These are phyloP conservation scores for Aspergillus clavatus DNA, from an alignment of 2,329 filamentous ascomycete genomes.

Conservation along the genomic window DNA sequence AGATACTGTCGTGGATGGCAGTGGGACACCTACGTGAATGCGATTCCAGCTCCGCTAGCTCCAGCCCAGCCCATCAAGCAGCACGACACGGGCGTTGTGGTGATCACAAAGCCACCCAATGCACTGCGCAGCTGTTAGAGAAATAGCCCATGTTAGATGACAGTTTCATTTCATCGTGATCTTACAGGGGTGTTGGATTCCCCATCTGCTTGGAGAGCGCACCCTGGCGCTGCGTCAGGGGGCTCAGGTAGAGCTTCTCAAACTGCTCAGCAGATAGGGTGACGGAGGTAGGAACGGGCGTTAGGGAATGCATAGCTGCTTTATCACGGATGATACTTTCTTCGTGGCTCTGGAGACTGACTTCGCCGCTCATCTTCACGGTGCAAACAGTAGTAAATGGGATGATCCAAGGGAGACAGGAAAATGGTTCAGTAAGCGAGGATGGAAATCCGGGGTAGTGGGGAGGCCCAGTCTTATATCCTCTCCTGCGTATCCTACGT, in stretches of 20 bases:
- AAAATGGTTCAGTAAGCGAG: neutral
- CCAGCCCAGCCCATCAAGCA: slow-evolving; percentile 27
- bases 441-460: neutral
- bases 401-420: neutral
- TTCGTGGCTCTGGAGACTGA: too few species aligned
- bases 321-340: neutral
- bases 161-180: too few species aligned
- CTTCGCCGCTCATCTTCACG: too few species aligned
- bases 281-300: slow-evolving; percentile 15
- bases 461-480: neutral
- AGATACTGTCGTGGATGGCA: too few species aligned
- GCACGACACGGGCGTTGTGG: slow-evolving; percentile 22
- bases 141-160: too few species aligned
- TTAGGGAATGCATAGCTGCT: neutral
- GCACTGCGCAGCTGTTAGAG: slow-evolving; percentile 11
- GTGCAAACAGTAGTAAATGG: neutral
- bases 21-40: slow-evolving; percentile 18
- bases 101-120: slow-evolving; percentile 24
- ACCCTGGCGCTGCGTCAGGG: slow-evolving; percentile 29
- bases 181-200: slow-evolving; percentile 33
- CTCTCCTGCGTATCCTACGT: too few species aligned
- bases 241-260: slow-evolving; percentile 33
- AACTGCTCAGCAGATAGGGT: slow-evolving; percentile 32
- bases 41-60: slow-evolving; percentile 20
- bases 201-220: slow-evolving; percentile 27